Percentiles rank a stretch among this genome's conserved stretches.
These are phyloP conservation scores for Phytomonas serpens DNA, from an alignment of 208 protist genomes.

Conservation along the genomic window DNA sequence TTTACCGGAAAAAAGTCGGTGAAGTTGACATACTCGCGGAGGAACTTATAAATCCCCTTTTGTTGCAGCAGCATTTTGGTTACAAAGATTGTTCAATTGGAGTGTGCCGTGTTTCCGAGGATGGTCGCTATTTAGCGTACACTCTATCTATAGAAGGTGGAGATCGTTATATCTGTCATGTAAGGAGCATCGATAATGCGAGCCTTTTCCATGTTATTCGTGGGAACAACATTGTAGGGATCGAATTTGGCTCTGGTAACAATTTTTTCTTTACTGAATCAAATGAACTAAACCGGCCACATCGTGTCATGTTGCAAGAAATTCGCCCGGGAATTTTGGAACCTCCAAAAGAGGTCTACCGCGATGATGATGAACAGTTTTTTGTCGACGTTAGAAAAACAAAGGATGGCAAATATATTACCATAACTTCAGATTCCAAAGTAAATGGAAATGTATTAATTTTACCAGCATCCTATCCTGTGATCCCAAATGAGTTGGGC, in stretches of 20 bases:
- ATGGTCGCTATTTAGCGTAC: conserved; percentile 84
- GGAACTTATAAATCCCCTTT: conserved; percentile 84
- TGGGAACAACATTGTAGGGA: conserved; percentile 86
- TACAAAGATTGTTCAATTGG: conserved; percentile 83
- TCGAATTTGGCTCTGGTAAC: conserved; percentile 82
- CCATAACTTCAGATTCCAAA: conserved; percentile 89
- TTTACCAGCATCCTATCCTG: conserved; percentile 74
- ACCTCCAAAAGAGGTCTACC: conserved; percentile 76
- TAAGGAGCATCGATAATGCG: conserved; percentile 84
- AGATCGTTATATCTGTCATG: conserved; percentile 87
- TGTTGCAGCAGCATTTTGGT: conserved; percentile 84
- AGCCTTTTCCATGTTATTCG: conserved; percentile 87
- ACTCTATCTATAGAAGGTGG: conserved; percentile 85
- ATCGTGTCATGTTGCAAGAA: conserved; percentile 84
- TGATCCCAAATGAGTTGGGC: conserved; percentile 54
- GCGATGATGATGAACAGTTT: conserved; percentile 83
- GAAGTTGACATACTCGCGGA: conserved; percentile 81
- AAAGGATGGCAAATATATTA: conserved; percentile 77
- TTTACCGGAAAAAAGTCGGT: conserved; percentile 84
- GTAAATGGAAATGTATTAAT: conserved; percentile 60
- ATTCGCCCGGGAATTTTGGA: conserved; percentile 80
- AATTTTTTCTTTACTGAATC: conserved; percentile 88
- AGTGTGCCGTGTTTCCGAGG: conserved; percentile 83
- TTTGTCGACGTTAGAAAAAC: conserved; percentile 88
- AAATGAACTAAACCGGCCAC: conserved; percentile 83